Evolutionary conservation across 441 rosid genomes (phyloP), one percentile per base, ranked within the genome.

Genomic region (Aquilaria agallochum): DNA sequence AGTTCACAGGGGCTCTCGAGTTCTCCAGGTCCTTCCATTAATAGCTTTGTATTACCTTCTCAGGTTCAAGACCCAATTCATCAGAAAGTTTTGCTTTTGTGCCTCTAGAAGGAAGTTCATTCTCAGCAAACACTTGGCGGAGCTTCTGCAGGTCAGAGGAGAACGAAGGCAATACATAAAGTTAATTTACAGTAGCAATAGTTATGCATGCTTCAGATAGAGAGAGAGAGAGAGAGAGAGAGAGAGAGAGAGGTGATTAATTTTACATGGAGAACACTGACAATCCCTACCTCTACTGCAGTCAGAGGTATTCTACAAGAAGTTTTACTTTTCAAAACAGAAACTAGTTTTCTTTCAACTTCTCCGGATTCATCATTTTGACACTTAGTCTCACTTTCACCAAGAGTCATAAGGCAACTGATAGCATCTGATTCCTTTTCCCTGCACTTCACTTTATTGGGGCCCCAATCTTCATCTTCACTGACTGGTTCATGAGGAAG

Each of bases 401-500:
- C 77, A 57, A 91, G 65, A 66, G 88, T 79, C 82, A 89, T 81
- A 64, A 87, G 86, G 50, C 87, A 74, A 74, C 80, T 82, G 76
- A 72, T 86, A 27, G 89, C 97, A 73, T 89, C 96, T 30, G 97
- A 83, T 69, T 86, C 97, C 71, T 85, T 92, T 77, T 55, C 85
- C 72, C 84, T 88, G 64, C 86, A 80, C 70, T 83, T 89, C 82
- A 83, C 82, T 70, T 81, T 87, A 55, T 75, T 69, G 44, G 99
- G 99, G 77, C 99, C 99, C 99, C 98, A 95, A 65, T 95, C 99
- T 82, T 95, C 99, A 70, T 95, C 99, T 76, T 95, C 99, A 49
- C 96, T 95, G 56, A 78, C 76, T 76, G 82, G 92, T 64, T 91
- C 99, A 53, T 72, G 77, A 55, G 75, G 72, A 56, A 71, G 76